phyloP scores from a whole-genome alignment of 2,329 filamentous ascomycete genomes.

The Neofusicoccum kwambonambiense region DNA sequence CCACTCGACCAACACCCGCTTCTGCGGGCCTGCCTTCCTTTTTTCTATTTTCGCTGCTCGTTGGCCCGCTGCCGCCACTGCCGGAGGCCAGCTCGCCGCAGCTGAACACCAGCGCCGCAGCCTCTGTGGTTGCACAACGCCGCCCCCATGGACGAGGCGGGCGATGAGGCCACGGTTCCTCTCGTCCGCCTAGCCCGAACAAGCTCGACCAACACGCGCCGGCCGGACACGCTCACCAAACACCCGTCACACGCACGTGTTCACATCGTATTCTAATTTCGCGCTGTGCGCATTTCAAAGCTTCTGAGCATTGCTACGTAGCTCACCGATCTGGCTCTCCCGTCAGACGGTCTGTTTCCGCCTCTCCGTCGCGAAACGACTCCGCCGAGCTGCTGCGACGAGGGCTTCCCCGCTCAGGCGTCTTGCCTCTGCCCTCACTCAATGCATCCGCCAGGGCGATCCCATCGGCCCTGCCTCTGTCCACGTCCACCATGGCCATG shows the following conservation, averaged over 20 bases:
- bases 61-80: not conserved
- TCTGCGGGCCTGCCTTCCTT: not conserved
- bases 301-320: not conserved
- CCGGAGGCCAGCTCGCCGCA: not conserved
- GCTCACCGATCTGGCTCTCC: not conserved
- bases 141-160: not conserved
- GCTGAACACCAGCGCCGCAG: no score
- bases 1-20: not conserved
- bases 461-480: slow-evolving; percentile 51
- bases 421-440: slow-evolving; percentile 22
- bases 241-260: not conserved
- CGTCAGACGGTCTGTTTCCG: not conserved
- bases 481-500: slow-evolving; percentile 81
- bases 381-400: not conserved
- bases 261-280: slow-evolving; percentile 10
- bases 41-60: not conserved
- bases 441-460: slow-evolving; percentile 40
- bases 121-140: no score
- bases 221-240: not conserved
- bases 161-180: slow-evolving; percentile 1
- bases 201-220: not conserved
- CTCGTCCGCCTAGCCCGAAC: slow-evolving; percentile 2
- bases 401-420: not conserved
- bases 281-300: not conserved
- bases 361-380: slow-evolving; percentile 6